Percentiles rank a stretch among this genome's conserved stretches.
Evolutionary conservation across 495 filamentous ascomycete genomes (phyloP).

Genomic region (Cenococcum geophilum): DNA sequence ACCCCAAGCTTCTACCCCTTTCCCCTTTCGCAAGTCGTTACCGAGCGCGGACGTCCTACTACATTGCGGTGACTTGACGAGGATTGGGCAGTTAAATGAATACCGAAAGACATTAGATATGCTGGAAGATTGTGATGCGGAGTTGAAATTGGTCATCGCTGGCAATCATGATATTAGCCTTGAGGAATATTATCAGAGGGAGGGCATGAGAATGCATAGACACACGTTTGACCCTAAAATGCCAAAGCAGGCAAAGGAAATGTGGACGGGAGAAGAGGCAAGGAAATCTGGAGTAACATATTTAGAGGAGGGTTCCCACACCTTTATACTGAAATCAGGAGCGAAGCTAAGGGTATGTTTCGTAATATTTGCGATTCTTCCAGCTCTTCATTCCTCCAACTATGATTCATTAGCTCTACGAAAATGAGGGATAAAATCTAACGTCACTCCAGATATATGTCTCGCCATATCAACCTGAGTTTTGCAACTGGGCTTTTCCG

Average conservation of each 20-base stretch:
- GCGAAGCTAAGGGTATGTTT: constrained; percentile 46
- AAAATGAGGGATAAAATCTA: background rate
- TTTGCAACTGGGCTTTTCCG: constrained; percentile 55
- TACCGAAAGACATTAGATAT: constrained; percentile 49
- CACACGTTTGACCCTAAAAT: constrained; percentile 14
- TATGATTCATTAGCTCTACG: background rate
- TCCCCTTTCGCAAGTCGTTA: constrained; percentile 32
- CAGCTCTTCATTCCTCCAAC: background rate
- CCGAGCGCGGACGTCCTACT: constrained; percentile 59
- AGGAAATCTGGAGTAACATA: constrained; percentile 51
- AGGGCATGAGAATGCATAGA: constrained; percentile 23
- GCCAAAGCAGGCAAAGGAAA: constrained; percentile 26
- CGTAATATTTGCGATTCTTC: background rate
- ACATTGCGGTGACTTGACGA: constrained; percentile 70
- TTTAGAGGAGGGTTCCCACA: constrained; percentile 58
- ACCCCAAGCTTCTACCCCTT: background rate
- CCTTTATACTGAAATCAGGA: constrained; percentile 52
- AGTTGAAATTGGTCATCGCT: constrained; percentile 72
- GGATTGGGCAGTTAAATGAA: constrained; percentile 51
- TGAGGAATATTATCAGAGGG: constrained; percentile 44
- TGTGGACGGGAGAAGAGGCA: constrained; percentile 49
- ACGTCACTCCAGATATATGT: constrained; percentile 49
- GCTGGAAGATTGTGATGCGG: constrained; percentile 52
- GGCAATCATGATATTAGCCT: constrained; percentile 77
- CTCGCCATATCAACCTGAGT: constrained; percentile 61